Evolutionary conservation across 2,329 filamentous ascomycete species (phyloP), one percentile per base, ranked within the genome.

Genomic region (Pseudocercospora ulei): DNA sequence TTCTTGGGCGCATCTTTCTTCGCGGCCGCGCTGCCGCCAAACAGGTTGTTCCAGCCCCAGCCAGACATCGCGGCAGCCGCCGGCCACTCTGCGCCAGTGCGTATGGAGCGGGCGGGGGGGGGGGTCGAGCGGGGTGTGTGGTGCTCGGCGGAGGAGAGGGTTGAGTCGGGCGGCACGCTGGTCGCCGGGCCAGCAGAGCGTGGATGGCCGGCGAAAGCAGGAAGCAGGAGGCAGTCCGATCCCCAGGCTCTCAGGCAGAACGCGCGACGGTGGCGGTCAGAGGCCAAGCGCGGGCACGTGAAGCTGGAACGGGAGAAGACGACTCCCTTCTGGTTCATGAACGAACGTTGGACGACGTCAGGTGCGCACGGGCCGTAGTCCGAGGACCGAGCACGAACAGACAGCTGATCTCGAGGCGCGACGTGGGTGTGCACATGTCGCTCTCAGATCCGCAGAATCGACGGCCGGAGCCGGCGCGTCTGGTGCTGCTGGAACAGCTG

Each of bases 1-100:
- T 94, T 90, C 74, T 98, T 98, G 41, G 90, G 85, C 44, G 78
- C 81, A 67, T 95, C 85, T 69, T 92, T 94, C 72, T 85, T 84
- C 67, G 86, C 79, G 54, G 79, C 78, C 56, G 76, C 75, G 38
- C 56, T 55, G 65, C 88, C 86, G 62, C 95, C 94, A 85, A 87
- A 95, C 3, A 58, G 49, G 67, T 81, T 77, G 81, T 82, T 63
- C 47, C 68, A 58, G 43, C 67, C 66, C 67, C 67, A 70, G 55
- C 65, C 57, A 33, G 57, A 83, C 66, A 54, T 49, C 38, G 44
- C 55, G 35, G 28, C 35, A 9, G 29, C 16, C 20, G 9, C 8
- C 24, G 20, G 5, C 29, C 23, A 28, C 14, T 33, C 23, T 22
- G 8, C n/a, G 14, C 9, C 33, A n/a, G 18, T 11, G 6, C 9